Conservation (phyloP, 768 basidiomycete genomes). For the Tricholoma sp. region DNA sequence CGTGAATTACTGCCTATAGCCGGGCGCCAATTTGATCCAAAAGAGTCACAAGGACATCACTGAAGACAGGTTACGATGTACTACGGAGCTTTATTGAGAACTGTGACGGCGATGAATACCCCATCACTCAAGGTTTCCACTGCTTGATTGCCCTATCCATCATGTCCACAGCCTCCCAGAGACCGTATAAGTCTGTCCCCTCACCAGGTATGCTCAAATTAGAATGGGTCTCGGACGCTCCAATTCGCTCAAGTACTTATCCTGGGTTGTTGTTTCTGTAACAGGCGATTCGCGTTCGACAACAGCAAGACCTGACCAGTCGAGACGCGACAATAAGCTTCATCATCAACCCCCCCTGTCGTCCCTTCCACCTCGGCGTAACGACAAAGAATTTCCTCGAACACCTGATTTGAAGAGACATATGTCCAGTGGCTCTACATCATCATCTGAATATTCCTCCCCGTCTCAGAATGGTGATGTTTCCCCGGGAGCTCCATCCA, state of each 20-base stretch:
- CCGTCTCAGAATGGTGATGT: constrained; percentile 27
- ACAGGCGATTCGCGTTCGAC: neutral
- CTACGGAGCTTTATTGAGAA: too few relatives aligned
- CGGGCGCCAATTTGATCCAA: too few relatives aligned
- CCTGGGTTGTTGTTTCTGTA: constrained; percentile 1
- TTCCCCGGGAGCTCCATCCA: constrained; percentile 20
- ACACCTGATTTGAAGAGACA: constrained; percentile 23
- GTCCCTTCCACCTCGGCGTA: constrained; percentile 35
- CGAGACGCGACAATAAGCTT: constrained; percentile 13
- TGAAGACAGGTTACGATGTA: neutral
- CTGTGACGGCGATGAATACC: neutral
- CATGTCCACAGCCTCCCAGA: neutral
- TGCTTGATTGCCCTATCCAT: neutral
- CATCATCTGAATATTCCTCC: constrained; percentile 49
- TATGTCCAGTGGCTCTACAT: constrained; percentile 31
- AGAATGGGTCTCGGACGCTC: neutral
- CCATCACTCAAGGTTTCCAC: neutral
- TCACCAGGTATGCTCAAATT: neutral
- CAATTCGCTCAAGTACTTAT: constrained; percentile 1
- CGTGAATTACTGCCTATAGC: too few relatives aligned
- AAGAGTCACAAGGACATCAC: neutral
- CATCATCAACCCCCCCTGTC: constrained; percentile 45
- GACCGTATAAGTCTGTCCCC: neutral
- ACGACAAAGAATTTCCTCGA: constrained; percentile 15
- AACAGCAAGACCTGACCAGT: constrained; percentile 1